These are phyloP conservation scores for Exophiala sideris DNA, from an alignment of 2,329 filamentous ascomycete genomes.

Conservation along the genomic window DNA sequence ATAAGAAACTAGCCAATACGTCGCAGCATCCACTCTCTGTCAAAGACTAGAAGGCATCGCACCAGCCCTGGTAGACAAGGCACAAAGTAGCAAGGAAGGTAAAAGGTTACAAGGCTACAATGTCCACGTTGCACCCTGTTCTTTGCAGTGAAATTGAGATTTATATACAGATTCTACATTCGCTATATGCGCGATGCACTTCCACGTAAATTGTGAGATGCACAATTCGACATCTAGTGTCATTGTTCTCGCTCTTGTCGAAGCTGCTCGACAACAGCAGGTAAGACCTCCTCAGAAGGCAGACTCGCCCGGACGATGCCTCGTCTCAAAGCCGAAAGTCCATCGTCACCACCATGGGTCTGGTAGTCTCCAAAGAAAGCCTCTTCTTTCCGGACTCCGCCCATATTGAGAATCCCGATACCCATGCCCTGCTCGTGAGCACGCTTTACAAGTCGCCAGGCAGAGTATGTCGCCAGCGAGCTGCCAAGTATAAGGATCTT, in stretches of 20 bases:
- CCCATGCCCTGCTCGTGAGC: slow-evolving; percentile 80
- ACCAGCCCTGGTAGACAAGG: too few species aligned
- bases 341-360: neutral
- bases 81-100: too few species aligned
- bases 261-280: slow-evolving; percentile 34
- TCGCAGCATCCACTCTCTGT: neutral
- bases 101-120: too few species aligned
- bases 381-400: slow-evolving; percentile 46
- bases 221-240: too few species aligned
- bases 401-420: slow-evolving; percentile 80
- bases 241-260: neutral
- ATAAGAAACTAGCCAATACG: neutral
- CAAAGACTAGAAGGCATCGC: too few species aligned
- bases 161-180: too few species aligned
- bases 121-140: too few species aligned
- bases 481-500: slow-evolving; percentile 79
- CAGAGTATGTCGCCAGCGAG: slow-evolving; percentile 90
- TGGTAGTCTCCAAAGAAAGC: slow-evolving; percentile 36
- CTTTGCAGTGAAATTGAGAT: too few species aligned
- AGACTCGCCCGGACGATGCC: slow-evolving; percentile 41
- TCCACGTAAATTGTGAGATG: too few species aligned
- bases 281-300: slow-evolving; percentile 41
- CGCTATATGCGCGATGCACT: too few species aligned
- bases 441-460: slow-evolving; percentile 81
- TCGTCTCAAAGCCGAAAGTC: slow-evolving; percentile 7